Percentiles rank a stretch among this genome's conserved stretches.
These are phyloP conservation scores for Scedosporium apiospermum DNA, from an alignment of 2,329 filamentous ascomycete genomes.

Conservation along the genomic window DNA sequence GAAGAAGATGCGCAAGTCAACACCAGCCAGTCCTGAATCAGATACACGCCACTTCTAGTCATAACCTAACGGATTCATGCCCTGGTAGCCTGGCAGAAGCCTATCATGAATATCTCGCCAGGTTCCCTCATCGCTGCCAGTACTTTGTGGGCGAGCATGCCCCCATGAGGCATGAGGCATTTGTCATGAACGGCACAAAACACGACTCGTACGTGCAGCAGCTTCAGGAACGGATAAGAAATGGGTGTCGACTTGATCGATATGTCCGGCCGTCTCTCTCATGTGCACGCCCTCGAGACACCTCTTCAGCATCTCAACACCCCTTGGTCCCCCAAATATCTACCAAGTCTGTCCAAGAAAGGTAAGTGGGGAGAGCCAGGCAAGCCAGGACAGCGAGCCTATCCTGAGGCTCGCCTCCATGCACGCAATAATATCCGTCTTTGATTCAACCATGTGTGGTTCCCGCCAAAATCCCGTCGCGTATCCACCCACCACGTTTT, in stretches of 20 bases:
- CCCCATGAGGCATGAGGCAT: background rate
- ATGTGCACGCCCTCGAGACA: too few species aligned
- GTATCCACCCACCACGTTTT: background rate
- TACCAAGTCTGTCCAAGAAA: too few species aligned
- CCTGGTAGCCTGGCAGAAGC: background rate
- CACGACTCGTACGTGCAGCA: background rate
- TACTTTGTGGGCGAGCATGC: too few species aligned
- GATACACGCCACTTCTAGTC: background rate
- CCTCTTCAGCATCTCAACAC: too few species aligned
- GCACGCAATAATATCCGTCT: background rate
- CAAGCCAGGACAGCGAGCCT: background rate
- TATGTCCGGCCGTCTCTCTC: background rate
- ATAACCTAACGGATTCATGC: too few species aligned
- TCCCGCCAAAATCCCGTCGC: background rate
- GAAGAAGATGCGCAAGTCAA: background rate
- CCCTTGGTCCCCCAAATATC: too few species aligned
- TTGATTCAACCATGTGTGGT: background rate
- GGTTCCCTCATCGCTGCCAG: too few species aligned
- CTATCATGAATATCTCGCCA: too few species aligned
- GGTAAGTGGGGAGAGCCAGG: background rate
- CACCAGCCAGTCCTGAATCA: background rate
- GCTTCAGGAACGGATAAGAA: background rate
- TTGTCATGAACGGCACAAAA: background rate
- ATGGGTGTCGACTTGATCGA: background rate
- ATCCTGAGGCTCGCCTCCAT: background rate